A percentile compares a stretch with the other conserved stretches of the same genome.
phyloP scores from a whole-genome alignment of 2,329 filamentous ascomycete genomes.

The Fusarium sacchari region DNA sequence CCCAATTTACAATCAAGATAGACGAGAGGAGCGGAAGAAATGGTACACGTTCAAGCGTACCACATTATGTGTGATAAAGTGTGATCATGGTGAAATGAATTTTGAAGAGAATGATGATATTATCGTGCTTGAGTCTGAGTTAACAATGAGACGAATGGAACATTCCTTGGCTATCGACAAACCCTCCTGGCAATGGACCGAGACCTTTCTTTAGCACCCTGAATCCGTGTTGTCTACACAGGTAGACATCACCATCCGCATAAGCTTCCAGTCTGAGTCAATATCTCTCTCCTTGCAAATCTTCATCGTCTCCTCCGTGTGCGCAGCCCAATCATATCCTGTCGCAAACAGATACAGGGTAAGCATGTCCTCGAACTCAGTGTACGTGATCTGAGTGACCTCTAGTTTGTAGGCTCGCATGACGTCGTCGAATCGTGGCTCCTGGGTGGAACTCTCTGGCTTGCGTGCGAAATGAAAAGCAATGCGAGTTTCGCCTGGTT shows the following conservation, averaged over 20 bases:
- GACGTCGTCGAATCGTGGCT: not conserved
- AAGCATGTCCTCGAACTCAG: not conserved
- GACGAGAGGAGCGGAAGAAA: not conserved
- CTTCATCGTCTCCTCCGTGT: not conserved
- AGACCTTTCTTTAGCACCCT: rapidly evolving
- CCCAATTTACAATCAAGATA: not conserved
- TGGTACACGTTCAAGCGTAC: not conserved
- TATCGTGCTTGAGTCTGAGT: not conserved
- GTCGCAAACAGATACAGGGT: not conserved
- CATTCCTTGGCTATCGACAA: not conserved
- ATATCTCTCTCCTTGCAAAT: not conserved
- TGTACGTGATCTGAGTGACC: not conserved
- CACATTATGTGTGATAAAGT: not conserved
- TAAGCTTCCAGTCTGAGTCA: not conserved
- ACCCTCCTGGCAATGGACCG: not conserved
- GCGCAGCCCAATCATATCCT: not conserved
- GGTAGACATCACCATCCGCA: not conserved
- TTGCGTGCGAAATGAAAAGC: not conserved
- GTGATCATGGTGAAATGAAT: not conserved
- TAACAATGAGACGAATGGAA: no score
- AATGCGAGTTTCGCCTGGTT: not conserved
- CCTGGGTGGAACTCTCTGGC: not conserved
- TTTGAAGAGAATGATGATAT: not conserved
- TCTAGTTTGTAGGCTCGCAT: not conserved
- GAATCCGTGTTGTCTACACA: not conserved